Evolutionary conservation across 257 asterid genomes (phyloP).

Genomic region (Rehmannia glutinosa): DNA sequence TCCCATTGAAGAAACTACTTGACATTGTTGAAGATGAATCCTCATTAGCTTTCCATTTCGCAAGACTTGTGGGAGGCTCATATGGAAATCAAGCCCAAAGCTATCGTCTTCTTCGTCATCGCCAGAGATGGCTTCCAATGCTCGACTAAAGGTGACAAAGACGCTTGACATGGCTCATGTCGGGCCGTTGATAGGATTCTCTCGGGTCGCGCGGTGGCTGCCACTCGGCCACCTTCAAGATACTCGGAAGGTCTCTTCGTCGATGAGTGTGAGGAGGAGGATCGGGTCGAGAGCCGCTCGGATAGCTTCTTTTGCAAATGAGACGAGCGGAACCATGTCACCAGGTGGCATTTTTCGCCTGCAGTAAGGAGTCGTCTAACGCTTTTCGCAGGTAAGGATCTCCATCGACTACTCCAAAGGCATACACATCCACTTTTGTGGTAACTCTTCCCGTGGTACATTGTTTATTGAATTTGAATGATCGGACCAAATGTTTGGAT

Average conservation of each 20-base stretch:
- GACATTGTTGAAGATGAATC: conserved; percentile 30
- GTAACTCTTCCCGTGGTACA: conserved; percentile 95
- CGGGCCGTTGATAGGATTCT: conserved; percentile 67
- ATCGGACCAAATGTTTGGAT: background rate
- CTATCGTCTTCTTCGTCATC: conserved; percentile 33
- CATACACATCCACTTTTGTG: conserved; percentile 72
- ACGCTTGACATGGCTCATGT: conserved; percentile 78
- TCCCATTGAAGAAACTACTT: conserved; percentile 21
- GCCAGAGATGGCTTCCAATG: conserved; percentile 59
- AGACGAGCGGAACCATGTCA: conserved; percentile 64
- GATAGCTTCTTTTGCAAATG: conserved; percentile 41
- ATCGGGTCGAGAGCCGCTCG: conserved; percentile 48
- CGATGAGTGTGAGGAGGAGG: conserved; percentile 22
- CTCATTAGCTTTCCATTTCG: conserved; percentile 59
- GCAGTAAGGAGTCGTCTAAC: conserved; percentile 58
- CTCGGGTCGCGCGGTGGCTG: conserved; percentile 76
- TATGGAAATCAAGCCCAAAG: conserved; percentile 27
- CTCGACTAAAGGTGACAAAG: conserved; percentile 60
- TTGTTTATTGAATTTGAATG: conserved; percentile 11
- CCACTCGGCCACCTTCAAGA: conserved; percentile 61
- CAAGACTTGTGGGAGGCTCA: conserved; percentile 66
- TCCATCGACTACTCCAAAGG: conserved; percentile 93
- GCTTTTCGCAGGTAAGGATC: conserved; percentile 70
- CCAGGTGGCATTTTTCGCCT: conserved; percentile 59
- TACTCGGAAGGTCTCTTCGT: conserved; percentile 47